Percentiles rank a stretch among this genome's conserved stretches.
Conservation (phyloP, 106 monocot species). For the Iris macrosiphon region DNA sequence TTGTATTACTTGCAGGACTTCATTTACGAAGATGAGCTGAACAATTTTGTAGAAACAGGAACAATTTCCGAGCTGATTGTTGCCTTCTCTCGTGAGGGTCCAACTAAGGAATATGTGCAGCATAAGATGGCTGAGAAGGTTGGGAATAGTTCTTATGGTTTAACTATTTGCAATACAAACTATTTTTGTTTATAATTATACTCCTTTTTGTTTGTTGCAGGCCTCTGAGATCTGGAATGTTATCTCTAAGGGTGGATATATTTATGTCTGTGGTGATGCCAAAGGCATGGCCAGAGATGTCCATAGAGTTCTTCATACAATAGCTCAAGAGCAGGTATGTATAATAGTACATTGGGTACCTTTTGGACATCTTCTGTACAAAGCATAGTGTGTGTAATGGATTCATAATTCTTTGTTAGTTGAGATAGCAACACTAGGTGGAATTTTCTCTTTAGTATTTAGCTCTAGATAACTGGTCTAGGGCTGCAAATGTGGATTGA, state of each 20-base stretch:
- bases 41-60: conserved; percentile 36
- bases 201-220: conserved; percentile 11
- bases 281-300: conserved; percentile 80
- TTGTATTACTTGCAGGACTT: conserved; percentile 30
- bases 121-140: conserved; percentile 63
- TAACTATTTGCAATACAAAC: no score
- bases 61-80: conserved; percentile 53
- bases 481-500: no score
- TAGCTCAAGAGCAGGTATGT: conserved; percentile 36
- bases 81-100: conserved; percentile 57
- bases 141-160: not conserved
- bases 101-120: conserved; percentile 61
- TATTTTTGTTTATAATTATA: no score
- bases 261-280: conserved; percentile 77
- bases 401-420: no score
- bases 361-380: no score
- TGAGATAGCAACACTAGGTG: no score
- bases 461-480: no score
- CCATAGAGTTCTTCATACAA: conserved; percentile 50
- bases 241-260: conserved; percentile 43
- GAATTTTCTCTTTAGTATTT: no score
- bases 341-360: no score
- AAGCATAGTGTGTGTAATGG: no score
- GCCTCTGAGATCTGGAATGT: conserved; percentile 44
- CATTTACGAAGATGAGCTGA: conserved; percentile 58